Evolutionary conservation across 2,329 filamentous ascomycete species (phyloP).

Genomic region (Microsporum ferrugineum): DNA sequence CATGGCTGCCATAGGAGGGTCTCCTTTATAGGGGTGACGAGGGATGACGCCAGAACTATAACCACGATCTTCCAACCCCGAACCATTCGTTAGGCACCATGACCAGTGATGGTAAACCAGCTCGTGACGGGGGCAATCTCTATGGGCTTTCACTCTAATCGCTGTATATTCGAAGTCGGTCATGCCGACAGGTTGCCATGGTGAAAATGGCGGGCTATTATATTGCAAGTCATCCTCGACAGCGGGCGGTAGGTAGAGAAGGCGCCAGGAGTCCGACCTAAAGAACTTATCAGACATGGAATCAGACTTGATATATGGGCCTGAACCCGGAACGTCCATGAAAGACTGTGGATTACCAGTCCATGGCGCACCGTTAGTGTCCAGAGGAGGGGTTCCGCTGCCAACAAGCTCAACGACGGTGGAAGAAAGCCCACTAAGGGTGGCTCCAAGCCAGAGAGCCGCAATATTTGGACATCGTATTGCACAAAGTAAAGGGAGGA

Average conservation of each 20-base stretch:
- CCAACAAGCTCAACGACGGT: background rate
- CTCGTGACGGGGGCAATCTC: background rate
- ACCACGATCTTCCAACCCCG: background rate
- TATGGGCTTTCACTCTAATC: conserved; percentile 1
- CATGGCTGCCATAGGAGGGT: background rate
- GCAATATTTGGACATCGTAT: conserved; percentile 1
- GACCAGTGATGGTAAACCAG: conserved; percentile 3
- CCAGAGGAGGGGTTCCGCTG: conserved; percentile 3
- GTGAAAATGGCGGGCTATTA: conserved; percentile 6
- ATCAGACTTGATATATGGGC: conserved; percentile 4
- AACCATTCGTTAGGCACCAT: background rate
- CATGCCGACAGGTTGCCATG: conserved; percentile 4
- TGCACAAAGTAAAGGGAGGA: conserved; percentile 5
- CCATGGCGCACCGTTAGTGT: conserved; percentile 2
- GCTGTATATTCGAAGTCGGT: background rate
- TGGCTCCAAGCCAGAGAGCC: conserved; percentile 4
- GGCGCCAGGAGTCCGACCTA: conserved; percentile 6
- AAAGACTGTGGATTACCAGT: conserved; percentile 7
- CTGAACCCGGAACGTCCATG: conserved; percentile 7
- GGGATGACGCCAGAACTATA: background rate
- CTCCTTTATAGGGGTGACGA: background rate
- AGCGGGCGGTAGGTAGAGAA: conserved; percentile 7
- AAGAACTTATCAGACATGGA: conserved; percentile 1
- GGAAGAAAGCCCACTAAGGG: conserved; percentile 5
- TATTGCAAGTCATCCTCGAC: conserved; percentile 8